A percentile compares a stretch with the other conserved stretches of the same genome.
These are phyloP conservation scores for Chloranthus sessilifolius DNA, from an alignment of 164 flowering plant genomes.

Conservation along the genomic window DNA sequence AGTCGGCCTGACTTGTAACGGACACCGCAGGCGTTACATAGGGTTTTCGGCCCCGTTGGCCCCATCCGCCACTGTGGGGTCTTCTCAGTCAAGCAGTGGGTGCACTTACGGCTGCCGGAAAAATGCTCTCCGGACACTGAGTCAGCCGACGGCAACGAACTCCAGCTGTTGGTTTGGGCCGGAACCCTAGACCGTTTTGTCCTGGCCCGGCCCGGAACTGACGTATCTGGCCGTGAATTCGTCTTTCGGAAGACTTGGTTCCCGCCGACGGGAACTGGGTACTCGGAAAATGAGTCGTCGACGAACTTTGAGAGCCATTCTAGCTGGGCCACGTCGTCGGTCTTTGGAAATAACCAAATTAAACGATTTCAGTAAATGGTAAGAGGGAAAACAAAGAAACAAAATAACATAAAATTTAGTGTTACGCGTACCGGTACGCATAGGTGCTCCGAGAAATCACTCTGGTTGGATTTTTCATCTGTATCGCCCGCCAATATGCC, in stretches of 20 bases:
- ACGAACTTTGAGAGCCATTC: slow-evolving; percentile 71
- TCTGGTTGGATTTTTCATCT: neutral
- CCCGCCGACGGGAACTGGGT: slow-evolving; percentile 15
- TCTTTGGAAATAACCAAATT: too few species aligned
- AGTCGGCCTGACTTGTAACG: slow-evolving; percentile 65
- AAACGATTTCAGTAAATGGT: too few species aligned
- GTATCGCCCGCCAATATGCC: slow-evolving; percentile 1
- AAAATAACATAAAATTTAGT: too few species aligned
- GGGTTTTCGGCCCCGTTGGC: slow-evolving; percentile 61
- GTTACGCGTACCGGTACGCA: slow-evolving; percentile 46
- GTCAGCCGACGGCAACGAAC: slow-evolving; percentile 6
- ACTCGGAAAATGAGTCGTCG: slow-evolving; percentile 47
- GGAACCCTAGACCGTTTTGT: slow-evolving; percentile 34
- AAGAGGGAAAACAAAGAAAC: neutral
- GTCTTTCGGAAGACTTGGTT: slow-evolving; percentile 15
- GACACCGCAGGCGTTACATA: slow-evolving; percentile 65
- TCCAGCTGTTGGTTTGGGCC: slow-evolving; percentile 10
- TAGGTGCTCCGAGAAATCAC: slow-evolving; percentile 35
- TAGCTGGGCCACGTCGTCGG: slow-evolving; percentile 50
- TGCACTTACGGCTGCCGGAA: slow-evolving; percentile 37
- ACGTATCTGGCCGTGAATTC: slow-evolving; percentile 16
- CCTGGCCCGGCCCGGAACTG: slow-evolving; percentile 28
- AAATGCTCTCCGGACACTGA: slow-evolving; percentile 11
- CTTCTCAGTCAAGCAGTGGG: slow-evolving; percentile 63
- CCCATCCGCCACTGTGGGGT: slow-evolving; percentile 77